Evolutionary conservation across 2,329 filamentous ascomycete species (phyloP).

Genomic region (Colletotrichum sansevieriae): DNA sequence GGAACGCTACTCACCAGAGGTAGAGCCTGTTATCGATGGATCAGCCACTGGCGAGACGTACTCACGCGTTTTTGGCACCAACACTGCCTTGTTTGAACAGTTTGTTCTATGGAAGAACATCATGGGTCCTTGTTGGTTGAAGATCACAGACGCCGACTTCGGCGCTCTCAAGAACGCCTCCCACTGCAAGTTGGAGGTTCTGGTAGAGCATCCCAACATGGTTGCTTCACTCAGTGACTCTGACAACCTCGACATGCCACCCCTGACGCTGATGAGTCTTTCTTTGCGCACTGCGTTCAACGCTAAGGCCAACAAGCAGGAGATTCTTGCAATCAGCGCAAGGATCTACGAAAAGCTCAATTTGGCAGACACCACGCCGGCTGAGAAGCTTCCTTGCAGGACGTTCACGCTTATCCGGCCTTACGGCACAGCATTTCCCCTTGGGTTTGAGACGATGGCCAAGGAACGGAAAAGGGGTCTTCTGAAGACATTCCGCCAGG

Average conservation of each 20-base stretch:
- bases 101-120: conserved; percentile 99
- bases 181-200: conserved; percentile 95
- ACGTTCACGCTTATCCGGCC: conserved; percentile 95
- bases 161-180: conserved; percentile 89
- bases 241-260: conserved; percentile 85
- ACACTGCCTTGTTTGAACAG: conserved; percentile 95
- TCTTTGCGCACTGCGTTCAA: conserved; percentile 91
- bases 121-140: conserved; percentile 98
- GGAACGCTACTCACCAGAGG: conserved; percentile 40
- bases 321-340: conserved; percentile 91
- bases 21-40: conserved; percentile 77
- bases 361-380: conserved; percentile 87
- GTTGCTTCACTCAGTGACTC: conserved; percentile 81
- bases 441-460: conserved; percentile 85
- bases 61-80: conserved; percentile 92
- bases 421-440: conserved; percentile 76
- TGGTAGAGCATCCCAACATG: conserved; percentile 81
- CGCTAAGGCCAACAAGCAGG: conserved; percentile 93
- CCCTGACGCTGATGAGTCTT: conserved; percentile 95
- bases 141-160: conserved; percentile 88
- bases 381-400: conserved; percentile 88
- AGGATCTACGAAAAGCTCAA: conserved; percentile 93
- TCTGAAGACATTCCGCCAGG: conserved; percentile 85
- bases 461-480: conserved; percentile 80
- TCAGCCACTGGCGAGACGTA: conserved; percentile 87